phyloP scores from a whole-genome alignment of 306 rosid species.

The Pyrus communis region DNA sequence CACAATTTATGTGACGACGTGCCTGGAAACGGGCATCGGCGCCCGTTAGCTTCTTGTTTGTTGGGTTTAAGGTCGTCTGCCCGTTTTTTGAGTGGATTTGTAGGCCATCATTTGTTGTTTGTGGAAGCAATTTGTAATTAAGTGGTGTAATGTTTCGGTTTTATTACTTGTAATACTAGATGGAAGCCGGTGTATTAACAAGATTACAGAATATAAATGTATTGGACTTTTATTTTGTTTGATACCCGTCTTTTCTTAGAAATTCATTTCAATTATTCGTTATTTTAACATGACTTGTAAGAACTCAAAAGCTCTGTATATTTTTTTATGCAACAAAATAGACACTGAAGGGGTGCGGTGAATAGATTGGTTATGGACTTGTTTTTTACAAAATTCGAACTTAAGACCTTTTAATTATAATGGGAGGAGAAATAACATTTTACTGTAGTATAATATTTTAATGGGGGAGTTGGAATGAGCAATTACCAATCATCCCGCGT shows the following conservation, averaged over 20 bases:
- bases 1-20: constrained; percentile 51
- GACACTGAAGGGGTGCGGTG: too few relatives aligned
- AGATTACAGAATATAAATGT: not conserved
- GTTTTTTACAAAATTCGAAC: too few relatives aligned
- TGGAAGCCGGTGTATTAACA: constrained; percentile 8
- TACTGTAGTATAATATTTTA: too few relatives aligned
- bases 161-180: not conserved
- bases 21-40: constrained; percentile 36
- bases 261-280: not conserved
- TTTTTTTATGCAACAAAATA: too few relatives aligned
- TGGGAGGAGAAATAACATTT: too few relatives aligned
- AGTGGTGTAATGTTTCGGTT: constrained; percentile 27
- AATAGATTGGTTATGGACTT: too few relatives aligned
- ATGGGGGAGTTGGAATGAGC: too few relatives aligned
- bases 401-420: too few relatives aligned
- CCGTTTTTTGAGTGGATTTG: constrained; percentile 42
- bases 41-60: constrained; percentile 34
- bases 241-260: not conserved
- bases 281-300: too few relatives aligned
- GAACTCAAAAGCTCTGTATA: too few relatives aligned
- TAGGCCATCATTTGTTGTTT: constrained; percentile 37
- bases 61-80: constrained; percentile 32
- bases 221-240: not conserved
- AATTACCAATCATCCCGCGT: too few relatives aligned
- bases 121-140: constrained; percentile 32